Conservation (phyloP, 2,329 filamentous ascomycete genomes). For the Neurospora sp. region DNA sequence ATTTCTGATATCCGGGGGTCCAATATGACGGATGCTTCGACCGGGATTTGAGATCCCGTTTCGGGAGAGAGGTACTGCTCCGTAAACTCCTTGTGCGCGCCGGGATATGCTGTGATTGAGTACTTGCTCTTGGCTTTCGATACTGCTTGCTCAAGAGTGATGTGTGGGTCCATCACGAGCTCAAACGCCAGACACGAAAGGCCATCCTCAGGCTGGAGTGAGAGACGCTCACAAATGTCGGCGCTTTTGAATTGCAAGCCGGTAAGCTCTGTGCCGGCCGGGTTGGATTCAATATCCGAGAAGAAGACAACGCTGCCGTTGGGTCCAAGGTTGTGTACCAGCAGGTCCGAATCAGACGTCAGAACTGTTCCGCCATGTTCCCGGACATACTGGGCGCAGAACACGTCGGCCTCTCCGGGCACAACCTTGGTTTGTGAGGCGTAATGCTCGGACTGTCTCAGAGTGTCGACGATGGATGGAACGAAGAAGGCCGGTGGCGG, state of each 20-base stretch:
- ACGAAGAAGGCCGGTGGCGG: constrained; percentile 59
- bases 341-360: constrained; percentile 79
- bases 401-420: constrained; percentile 75
- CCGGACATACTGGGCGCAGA: constrained; percentile 59
- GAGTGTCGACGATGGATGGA: constrained; percentile 61
- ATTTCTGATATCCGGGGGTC: constrained; percentile 22
- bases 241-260: constrained; percentile 15
- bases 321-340: constrained; percentile 59
- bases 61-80: constrained; percentile 17
- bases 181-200: constrained; percentile 23
- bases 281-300: constrained; percentile 42
- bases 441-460: constrained; percentile 38
- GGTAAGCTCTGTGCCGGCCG: constrained; percentile 3
- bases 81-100: constrained; percentile 20
- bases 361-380: constrained; percentile 47
- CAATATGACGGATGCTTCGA: constrained; percentile 7
- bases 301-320: constrained; percentile 58
- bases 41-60: constrained; percentile 1
- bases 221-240: constrained; percentile 18
- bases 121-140: constrained; percentile 14
- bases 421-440: constrained; percentile 45
- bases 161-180: constrained; percentile 19
- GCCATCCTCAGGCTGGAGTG: constrained; percentile 14
- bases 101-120: constrained; percentile 6
- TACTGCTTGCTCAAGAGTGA: constrained; percentile 15